phyloP scores from a whole-genome alignment of 805 yeast species.

The Saccharomyces eubayanus region DNA sequence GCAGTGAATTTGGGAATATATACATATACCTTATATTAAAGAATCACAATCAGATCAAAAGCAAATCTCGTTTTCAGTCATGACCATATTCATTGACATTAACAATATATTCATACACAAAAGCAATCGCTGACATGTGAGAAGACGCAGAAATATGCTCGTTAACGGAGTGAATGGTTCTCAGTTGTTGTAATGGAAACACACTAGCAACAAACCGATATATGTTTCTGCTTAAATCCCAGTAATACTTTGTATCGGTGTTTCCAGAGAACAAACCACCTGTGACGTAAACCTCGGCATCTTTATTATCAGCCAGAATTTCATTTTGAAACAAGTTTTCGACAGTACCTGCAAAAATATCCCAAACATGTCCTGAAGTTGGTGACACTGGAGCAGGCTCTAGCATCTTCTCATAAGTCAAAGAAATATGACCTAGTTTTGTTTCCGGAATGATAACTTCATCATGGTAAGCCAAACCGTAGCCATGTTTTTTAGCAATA shows the following conservation, averaged over 20 bases:
- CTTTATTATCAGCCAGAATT: constrained; percentile 16
- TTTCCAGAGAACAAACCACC: constrained; percentile 61
- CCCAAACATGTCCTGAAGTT: constrained; percentile 40
- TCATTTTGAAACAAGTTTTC: constrained; percentile 53
- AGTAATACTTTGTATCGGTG: constrained; percentile 62
- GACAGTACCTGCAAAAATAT: constrained; percentile 50
- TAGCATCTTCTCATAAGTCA: constrained; percentile 26
- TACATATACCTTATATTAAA: too few relatives aligned
- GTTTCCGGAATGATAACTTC: constrained; percentile 13
- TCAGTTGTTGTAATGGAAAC: constrained; percentile 5
- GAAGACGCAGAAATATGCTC: constrained; percentile 45
- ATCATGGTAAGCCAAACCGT: constrained; percentile 39
- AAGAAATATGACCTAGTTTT: constrained; percentile 36
- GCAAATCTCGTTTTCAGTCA: neutral
- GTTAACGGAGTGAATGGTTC: constrained; percentile 50
- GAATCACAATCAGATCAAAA: too few relatives aligned
- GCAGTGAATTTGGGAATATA: too few relatives aligned
- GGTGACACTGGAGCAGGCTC: constrained; percentile 54
- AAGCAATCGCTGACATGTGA: constrained; percentile 52
- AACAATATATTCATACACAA: constrained; percentile 40
- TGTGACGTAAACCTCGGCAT: constrained; percentile 32
- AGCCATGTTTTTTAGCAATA: constrained; percentile 38
- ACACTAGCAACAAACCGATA: constrained; percentile 38
- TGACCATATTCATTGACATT: constrained; percentile 17
- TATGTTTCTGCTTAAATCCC: constrained; percentile 53